Evolutionary conservation across 2,329 filamentous ascomycete genomes (phyloP).

Genomic region (Ceratocystis cubensis): DNA sequence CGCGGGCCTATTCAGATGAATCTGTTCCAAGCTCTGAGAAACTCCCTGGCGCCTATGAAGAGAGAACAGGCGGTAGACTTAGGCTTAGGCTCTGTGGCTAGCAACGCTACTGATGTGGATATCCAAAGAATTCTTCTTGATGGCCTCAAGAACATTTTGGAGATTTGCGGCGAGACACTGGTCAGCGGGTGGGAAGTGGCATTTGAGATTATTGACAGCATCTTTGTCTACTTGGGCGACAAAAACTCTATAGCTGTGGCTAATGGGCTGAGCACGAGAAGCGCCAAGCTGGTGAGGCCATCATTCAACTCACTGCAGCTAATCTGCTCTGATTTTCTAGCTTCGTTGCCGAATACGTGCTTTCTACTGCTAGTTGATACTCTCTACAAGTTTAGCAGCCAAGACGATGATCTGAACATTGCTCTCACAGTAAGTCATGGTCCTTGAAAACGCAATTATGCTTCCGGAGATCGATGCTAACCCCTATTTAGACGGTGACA

Average conservation of each 20-base stretch:
- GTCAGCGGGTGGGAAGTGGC: slow-evolving; percentile 73
- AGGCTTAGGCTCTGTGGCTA: slow-evolving; percentile 7
- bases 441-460: not conserved
- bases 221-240: slow-evolving; percentile 44
- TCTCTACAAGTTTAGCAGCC: slow-evolving; percentile 76
- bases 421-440: slow-evolving; percentile 61
- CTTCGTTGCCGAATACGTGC: slow-evolving; percentile 56
- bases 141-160: slow-evolving; percentile 67
- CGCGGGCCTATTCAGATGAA: slow-evolving; percentile 56
- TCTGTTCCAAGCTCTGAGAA: slow-evolving; percentile 53
- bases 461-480: slow-evolving; percentile 18
- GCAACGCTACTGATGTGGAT: slow-evolving; percentile 50
- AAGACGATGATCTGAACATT: slow-evolving; percentile 87
- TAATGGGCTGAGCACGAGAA: slow-evolving; percentile 40
- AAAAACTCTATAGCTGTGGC: slow-evolving; percentile 26
- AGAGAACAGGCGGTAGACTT: slow-evolving; percentile 1
- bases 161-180: slow-evolving; percentile 76
- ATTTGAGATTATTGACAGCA: slow-evolving; percentile 72
- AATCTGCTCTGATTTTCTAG: slow-evolving; percentile 86
- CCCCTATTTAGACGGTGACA: slow-evolving; percentile 56
- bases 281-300: slow-evolving; percentile 65
- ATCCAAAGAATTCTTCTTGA: slow-evolving; percentile 72
- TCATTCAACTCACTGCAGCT: slow-evolving; percentile 85
- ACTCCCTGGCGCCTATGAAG: slow-evolving; percentile 36
- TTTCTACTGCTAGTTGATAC: slow-evolving; percentile 72